Evolutionary conservation across 345 rosid species (phyloP).

Genomic region (Boechera divaricarpa): DNA sequence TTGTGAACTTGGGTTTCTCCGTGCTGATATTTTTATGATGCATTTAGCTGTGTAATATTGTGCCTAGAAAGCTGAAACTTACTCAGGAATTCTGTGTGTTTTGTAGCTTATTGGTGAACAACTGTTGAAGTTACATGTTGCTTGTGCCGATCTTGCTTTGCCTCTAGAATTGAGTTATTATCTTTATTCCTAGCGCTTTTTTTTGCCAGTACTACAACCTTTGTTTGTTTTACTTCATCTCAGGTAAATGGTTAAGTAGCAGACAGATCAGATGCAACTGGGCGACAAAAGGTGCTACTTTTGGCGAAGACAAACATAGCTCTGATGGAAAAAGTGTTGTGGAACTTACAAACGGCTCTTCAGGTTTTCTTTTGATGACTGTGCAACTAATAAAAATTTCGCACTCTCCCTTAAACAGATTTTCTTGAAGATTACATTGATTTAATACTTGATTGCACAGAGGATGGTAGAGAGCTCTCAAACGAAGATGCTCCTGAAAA

Average conservation of each 20-base stretch:
- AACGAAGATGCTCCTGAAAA: constrained; percentile 84
- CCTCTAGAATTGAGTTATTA: neutral
- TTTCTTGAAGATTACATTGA: neutral
- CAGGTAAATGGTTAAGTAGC: constrained; percentile 94
- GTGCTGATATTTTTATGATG: neutral
- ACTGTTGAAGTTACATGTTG: neutral
- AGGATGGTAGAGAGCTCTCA: constrained; percentile 78
- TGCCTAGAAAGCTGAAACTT: neutral
- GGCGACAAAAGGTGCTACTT: constrained; percentile 85
- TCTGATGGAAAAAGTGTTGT: constrained; percentile 78
- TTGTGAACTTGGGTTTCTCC: neutral
- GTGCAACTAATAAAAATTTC: neutral
- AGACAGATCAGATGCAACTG: constrained; percentile 95
- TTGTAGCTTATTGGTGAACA: neutral
- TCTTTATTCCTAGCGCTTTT: neutral
- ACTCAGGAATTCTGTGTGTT: neutral
- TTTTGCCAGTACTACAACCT: neutral
- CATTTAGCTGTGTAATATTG: neutral
- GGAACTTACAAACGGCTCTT: constrained; percentile 78
- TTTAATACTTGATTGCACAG: constrained; percentile 46
- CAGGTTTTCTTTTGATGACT: constrained; percentile 53
- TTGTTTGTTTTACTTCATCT: neutral
- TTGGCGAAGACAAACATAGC: constrained; percentile 72
- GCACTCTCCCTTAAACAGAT: neutral
- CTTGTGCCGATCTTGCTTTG: neutral